These are phyloP conservation scores for Smallanthus sonchifolius DNA, from an alignment of 129 eudicot species.

Conservation along the genomic window DNA sequence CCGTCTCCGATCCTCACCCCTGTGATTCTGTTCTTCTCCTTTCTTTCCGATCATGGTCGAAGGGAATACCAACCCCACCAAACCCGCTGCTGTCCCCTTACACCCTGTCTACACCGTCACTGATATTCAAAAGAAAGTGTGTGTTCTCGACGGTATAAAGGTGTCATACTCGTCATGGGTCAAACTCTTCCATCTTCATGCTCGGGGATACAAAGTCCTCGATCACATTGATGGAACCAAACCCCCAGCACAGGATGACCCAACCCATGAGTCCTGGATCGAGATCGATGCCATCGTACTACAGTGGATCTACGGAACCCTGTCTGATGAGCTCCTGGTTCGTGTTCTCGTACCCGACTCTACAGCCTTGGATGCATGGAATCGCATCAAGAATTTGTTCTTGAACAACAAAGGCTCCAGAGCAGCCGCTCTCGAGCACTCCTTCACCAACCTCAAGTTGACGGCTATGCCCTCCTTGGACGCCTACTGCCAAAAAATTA, in stretches of 20 bases:
- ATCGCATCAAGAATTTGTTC: neutral
- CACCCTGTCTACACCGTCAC: no score
- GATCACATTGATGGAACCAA: neutral
- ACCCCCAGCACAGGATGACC: neutral
- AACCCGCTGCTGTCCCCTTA: no score
- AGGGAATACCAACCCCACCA: no score
- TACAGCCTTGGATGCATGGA: neutral
- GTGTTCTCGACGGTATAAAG: neutral
- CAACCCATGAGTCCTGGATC: neutral
- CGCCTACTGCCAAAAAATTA: no score
- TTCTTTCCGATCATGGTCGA: no score
- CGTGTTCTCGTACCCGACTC: neutral
- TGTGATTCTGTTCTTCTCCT: no score
- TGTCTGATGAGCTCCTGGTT: neutral
- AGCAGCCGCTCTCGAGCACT: neutral
- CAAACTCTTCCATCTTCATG: neutral
- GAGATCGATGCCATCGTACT: neutral
- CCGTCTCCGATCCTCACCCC: no score
- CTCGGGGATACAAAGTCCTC: neutral
- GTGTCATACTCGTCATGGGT: no score
- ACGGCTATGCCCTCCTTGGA: neutral
- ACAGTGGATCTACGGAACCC: neutral
- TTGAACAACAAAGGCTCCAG: neutral
- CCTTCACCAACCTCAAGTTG: neutral
- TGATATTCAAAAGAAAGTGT: no score